Evolutionary conservation across 768 basidiomycete genomes (phyloP).

Genomic region (Amanita fuliginea): DNA sequence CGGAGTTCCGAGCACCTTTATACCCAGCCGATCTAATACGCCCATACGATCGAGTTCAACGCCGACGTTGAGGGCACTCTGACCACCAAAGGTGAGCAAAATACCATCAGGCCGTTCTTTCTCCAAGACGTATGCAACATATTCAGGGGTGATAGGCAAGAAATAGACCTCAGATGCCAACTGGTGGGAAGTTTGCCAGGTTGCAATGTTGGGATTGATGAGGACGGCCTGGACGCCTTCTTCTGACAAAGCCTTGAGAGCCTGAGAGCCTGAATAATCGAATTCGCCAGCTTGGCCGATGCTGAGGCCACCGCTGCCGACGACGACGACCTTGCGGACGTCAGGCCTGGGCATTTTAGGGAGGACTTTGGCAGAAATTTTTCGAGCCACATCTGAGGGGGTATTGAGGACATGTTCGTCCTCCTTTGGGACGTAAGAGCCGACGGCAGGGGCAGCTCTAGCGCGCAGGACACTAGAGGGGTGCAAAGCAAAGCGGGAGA

Average conservation of each 20-base stretch:
- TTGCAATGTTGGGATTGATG: slow-evolving; percentile 98
- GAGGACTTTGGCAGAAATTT: slow-evolving; percentile 87
- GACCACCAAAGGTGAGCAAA: slow-evolving; percentile 94
- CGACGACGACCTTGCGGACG: slow-evolving; percentile 91
- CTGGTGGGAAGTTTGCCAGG: slow-evolving; percentile 98
- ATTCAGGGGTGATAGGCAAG: slow-evolving; percentile 90
- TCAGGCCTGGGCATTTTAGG: slow-evolving; percentile 86
- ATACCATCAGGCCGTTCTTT: slow-evolving; percentile 98
- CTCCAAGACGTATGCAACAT: slow-evolving; percentile 97
- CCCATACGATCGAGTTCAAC: slow-evolving; percentile 97
- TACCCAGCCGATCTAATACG: slow-evolving; percentile 81
- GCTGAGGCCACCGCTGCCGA: slow-evolving; percentile 90
- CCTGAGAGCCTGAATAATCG: slow-evolving; percentile 98
- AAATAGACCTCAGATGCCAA: slow-evolving; percentile 97
- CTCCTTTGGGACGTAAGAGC: slow-evolving; percentile 52
- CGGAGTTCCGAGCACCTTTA: slow-evolving; percentile 91
- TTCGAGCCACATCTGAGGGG: slow-evolving; percentile 88
- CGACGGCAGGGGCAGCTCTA: slow-evolving; percentile 67
- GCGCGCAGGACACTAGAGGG: slow-evolving; percentile 49
- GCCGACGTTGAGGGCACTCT: slow-evolving; percentile 95
- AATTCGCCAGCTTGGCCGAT: slow-evolving; percentile 99
- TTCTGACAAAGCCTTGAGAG: slow-evolving; percentile 93
- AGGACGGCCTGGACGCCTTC: slow-evolving; percentile 91
- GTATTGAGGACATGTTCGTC: slow-evolving; percentile 80
- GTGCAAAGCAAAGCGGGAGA: slow-evolving; percentile 23